Evolutionary conservation across 2,329 filamentous ascomycete species (phyloP), one percentile per base, ranked within the genome.

Genomic region (Cladophialophora bantiana): DNA sequence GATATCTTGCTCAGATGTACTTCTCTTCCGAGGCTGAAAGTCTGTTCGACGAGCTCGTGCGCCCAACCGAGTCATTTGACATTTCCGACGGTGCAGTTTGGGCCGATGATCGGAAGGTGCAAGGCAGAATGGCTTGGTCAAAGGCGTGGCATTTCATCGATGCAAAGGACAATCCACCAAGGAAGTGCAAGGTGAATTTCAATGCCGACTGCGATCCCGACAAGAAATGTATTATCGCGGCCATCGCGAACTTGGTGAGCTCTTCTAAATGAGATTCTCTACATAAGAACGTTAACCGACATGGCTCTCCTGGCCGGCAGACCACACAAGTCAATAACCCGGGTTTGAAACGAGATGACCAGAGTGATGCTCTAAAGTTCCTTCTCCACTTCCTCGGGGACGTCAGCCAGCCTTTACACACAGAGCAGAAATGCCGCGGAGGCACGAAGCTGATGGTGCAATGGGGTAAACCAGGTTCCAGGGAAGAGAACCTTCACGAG

Each of bases 31-130:
- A 60, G 18, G 62, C 32, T 13, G 45, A 59, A 32, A 18, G 26
- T 12, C 35, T 65, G 31, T 60, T 60, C 57, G 31, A 65, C 40
- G 50, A 59, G 15, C 60, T 62, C 36, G n/a, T 62, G n/a, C 40
- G 32, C 10, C 62, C 62, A 1, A 59, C 18, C 36, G 62, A 38
- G 12, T n/a, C 26, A n/a, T 65, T 59, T 15, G 62, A 65, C 36
- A 65, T 65, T 32, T 65, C 62, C 15, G 62, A 65, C 18, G 62
- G 55, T 7, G 62, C 62, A 7, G 62, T 60, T 2, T 65, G 62
- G 62, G 40, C 62, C 1, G 62, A 65, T 31, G 15, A 35, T 10
- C 26, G 15, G 20, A 32, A 12, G 13, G 31, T 31, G 13, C 45
- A 59, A 18, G 34, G 2, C 6, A 36, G 36, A 15, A 53, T 53